A percentile compares a stretch with the other conserved stretches of the same genome.
These are phyloP conservation scores for Isoetes taiwanensis DNA, from an alignment of 75 land plant species.

Conservation along the genomic window DNA sequence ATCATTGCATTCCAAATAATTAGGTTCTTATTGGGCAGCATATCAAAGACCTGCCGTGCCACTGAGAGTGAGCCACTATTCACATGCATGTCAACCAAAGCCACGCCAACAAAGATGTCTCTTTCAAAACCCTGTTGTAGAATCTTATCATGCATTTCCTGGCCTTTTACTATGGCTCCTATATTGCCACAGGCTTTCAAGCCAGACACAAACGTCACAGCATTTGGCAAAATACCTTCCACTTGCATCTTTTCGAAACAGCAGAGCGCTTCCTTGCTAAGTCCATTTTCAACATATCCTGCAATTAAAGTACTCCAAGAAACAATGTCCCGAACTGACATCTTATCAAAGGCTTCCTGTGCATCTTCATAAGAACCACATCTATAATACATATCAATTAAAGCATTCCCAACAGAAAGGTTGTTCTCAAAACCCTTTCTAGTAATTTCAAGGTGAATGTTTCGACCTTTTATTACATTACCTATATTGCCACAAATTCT, in stretches of 20 bases:
- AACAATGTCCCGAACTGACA: slow-evolving; percentile 23
- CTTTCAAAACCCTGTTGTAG: not conserved
- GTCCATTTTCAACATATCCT: slow-evolving; percentile 22
- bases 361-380: slow-evolving; percentile 21
- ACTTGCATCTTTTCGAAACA: slow-evolving; percentile 19
- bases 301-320: slow-evolving; percentile 49
- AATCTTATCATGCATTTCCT: slow-evolving; percentile 26
- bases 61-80: too few relatives aligned
- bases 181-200: slow-evolving; percentile 36
- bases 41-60: too few relatives aligned
- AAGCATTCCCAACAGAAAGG: slow-evolving; percentile 30
- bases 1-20: too few relatives aligned
- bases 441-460: slow-evolving; percentile 26
- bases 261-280: slow-evolving; percentile 15
- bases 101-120: too few relatives aligned
- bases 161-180: slow-evolving; percentile 18
- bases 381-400: slow-evolving; percentile 39
- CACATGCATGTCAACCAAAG: too few relatives aligned
- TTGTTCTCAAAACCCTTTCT: slow-evolving; percentile 28
- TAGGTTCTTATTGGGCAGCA: too few relatives aligned
- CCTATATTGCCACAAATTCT: slow-evolving; percentile 25
- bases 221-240: slow-evolving; percentile 34
- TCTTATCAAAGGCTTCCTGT: slow-evolving; percentile 12
- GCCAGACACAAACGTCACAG: slow-evolving; percentile 30
- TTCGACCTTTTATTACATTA: slow-evolving; percentile 13